Evolutionary conservation across 1,284 basidiomycete species (phyloP), one percentile per base, ranked within the genome.

Genomic region (Pyrrhoderma lamaoense): DNA sequence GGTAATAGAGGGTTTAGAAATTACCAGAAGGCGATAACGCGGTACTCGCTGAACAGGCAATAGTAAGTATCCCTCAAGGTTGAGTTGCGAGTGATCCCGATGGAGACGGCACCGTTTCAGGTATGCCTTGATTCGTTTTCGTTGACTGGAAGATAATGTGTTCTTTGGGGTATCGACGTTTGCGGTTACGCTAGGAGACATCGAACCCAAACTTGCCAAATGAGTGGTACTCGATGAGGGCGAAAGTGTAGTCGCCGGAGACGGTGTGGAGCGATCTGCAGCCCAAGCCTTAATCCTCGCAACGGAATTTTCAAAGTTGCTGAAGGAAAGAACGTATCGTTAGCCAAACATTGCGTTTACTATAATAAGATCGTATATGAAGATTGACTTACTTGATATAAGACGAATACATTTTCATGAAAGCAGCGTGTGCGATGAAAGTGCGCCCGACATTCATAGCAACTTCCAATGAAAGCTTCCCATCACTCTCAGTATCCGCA

Each of bases 21-120:
- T 66, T 61, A 92, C 92, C 62, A 99, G 73, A 55, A 99, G 71
- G 59, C 89, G 85, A 71, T 99, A 99, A 18, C 95, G 83, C 11
- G 96, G 96, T 61, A 99, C 89, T 45, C 95, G 83, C 67, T 99
- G 95, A 21, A 99, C 88, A 34, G 95, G 95, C 40, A 99, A 79
- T 4, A 99, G 76, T 23, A 99, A 71, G 65, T 99, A 99, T 8
- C 88, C 89, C 70, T 99, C 94, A 58, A 99, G 70, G 64, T 93
- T 97, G 56, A 99, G 78, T 67, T 99, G 96, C n/a, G 89, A 89
- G 68, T 99, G 96, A 37, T 85, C 76, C 2, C 93, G 93, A 60
- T 88, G 84, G 62, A 88, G 68, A 46, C 88, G 80, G 63, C 87
- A 91, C 43, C 87, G 80, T 70, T 95, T 94, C 46, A 95, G 67